Evolutionary conservation across 140 eudicot genomes (phyloP).

Genomic region (Anethum foeniculum): DNA sequence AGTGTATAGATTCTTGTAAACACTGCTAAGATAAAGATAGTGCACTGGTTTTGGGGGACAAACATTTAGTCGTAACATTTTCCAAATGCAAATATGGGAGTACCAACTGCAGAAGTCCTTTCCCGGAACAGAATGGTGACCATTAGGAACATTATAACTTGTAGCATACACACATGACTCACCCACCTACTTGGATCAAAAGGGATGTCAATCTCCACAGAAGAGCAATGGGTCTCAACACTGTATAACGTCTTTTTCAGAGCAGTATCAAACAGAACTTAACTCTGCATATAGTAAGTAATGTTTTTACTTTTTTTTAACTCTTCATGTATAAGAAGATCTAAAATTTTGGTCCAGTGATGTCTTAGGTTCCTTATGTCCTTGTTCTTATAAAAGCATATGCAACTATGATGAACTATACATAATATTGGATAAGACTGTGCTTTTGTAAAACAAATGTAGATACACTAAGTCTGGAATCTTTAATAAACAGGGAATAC

Average conservation of each 20-base stretch:
- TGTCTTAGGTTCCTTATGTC: background rate
- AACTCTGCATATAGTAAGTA: background rate
- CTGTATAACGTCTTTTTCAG: background rate
- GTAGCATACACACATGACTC: background rate
- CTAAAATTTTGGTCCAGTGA: background rate
- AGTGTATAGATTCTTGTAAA: background rate
- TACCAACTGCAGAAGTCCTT: background rate
- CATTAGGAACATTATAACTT: background rate
- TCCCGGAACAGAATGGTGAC: background rate
- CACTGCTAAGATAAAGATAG: background rate
- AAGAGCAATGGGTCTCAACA: background rate
- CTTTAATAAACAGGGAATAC: background rate
- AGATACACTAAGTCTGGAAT: background rate
- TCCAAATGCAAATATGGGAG: background rate
- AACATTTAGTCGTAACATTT: background rate
- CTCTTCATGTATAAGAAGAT: background rate
- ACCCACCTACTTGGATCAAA: background rate
- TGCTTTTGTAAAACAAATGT: background rate
- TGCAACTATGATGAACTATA: background rate
- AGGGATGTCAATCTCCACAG: background rate
- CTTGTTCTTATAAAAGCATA: background rate
- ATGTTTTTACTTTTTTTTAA: background rate
- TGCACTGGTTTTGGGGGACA: background rate
- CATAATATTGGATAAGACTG: background rate
- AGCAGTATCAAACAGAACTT: background rate